phyloP scores from a whole-genome alignment of 768 basidiomycete genomes.

The Royoungia palumana region DNA sequence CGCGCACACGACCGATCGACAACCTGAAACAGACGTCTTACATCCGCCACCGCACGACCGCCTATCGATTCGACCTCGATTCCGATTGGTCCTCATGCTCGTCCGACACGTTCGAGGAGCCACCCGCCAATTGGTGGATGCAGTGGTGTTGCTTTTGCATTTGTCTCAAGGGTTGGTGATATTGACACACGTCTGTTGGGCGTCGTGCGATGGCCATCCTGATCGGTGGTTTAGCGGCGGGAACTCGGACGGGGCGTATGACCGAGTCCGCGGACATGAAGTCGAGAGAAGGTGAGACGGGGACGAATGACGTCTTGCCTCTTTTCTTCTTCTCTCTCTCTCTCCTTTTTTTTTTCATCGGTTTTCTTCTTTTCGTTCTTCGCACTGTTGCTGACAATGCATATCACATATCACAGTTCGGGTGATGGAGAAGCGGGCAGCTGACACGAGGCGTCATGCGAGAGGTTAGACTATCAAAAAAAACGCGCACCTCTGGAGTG shows the following conservation, averaged over 20 bases:
- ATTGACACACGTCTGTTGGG: too few species aligned
- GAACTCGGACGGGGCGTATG: not conserved
- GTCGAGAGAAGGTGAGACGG: not conserved
- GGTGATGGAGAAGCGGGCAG: too few species aligned
- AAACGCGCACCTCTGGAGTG: too few species aligned
- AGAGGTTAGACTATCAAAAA: too few species aligned
- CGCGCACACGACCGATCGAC: not conserved
- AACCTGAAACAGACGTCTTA: constrained; percentile 6
- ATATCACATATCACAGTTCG: too few species aligned
- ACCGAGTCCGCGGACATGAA: constrained; percentile 16
- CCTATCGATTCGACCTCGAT: constrained; percentile 23
- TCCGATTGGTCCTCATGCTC: constrained; percentile 23
- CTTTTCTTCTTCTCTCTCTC: not conserved
- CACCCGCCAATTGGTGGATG: constrained; percentile 20
- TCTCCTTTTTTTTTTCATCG: not conserved
- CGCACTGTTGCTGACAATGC: too few species aligned
- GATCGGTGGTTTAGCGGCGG: constrained; percentile 3
- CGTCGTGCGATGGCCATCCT: too few species aligned
- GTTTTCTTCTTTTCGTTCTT: not conserved
- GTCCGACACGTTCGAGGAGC: constrained; percentile 24
- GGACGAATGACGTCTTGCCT: not conserved
- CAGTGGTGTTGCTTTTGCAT: constrained; percentile 8
- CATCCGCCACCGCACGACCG: constrained; percentile 4
- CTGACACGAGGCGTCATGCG: too few species aligned
- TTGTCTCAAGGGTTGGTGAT: constrained; percentile 27